phyloP scores from a whole-genome alignment of 2,329 filamentous ascomycete species.

The Xylaria digitata region DNA sequence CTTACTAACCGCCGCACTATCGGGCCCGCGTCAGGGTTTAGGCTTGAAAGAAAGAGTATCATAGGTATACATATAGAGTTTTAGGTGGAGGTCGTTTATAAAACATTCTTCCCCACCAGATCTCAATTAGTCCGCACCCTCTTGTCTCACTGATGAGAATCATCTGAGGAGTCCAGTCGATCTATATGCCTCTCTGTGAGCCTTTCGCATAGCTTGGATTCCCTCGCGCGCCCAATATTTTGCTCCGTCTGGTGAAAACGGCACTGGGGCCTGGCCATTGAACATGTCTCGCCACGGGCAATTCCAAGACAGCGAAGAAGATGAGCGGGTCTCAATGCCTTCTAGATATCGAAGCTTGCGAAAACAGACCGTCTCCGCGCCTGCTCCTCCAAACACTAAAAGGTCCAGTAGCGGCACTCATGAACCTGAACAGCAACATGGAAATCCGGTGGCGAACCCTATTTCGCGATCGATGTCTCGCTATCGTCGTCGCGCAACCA shows the following conservation, averaged over 20 bases:
- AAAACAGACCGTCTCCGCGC: conserved; percentile 48
- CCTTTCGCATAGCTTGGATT: conserved; percentile 1
- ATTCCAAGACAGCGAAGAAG: conserved; percentile 13
- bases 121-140: conserved; percentile 22
- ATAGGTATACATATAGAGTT: neutral
- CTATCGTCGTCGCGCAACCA: conserved; percentile 49
- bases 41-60: conserved; percentile 14
- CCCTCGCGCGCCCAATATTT: neutral
- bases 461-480: conserved; percentile 52
- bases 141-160: conserved; percentile 25
- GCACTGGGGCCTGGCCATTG: conserved; percentile 34
- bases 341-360: conserved; percentile 52
- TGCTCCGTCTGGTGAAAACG: conserved; percentile 29
- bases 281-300: conserved; percentile 38
- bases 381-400: conserved; percentile 39
- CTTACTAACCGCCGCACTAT: neutral
- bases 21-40: conserved; percentile 19
- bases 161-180: conserved; percentile 1
- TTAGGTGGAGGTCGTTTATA: conserved; percentile 27
- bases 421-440: conserved; percentile 36
- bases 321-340: conserved; percentile 44
- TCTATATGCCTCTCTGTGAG: conserved; percentile 4
- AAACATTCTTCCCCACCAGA: conserved; percentile 26
- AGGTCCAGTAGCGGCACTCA: conserved; percentile 37
- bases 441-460: conserved; percentile 42